phyloP scores from a whole-genome alignment of 2,329 filamentous ascomycete species.

The Coniochaeta sp. region DNA sequence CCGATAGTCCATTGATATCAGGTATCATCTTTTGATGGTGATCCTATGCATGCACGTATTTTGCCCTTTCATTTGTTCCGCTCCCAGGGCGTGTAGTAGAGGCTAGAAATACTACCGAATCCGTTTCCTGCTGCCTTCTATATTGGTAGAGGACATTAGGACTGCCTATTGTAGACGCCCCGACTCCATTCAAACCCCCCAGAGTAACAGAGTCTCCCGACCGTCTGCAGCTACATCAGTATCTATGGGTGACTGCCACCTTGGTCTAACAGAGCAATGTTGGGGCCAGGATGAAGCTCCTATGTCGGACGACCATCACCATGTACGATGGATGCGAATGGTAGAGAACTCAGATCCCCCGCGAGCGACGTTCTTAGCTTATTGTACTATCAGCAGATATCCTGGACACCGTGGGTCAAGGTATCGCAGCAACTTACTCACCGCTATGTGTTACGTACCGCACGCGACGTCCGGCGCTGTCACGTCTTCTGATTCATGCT shows the following conservation, averaged over 20 bases:
- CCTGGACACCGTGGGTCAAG: no score
- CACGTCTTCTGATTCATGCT: no score
- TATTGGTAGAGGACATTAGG: neutral
- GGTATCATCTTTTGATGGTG: neutral
- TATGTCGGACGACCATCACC: neutral
- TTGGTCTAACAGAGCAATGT: neutral
- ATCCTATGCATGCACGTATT: neutral
- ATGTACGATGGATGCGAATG: neutral
- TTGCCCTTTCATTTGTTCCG: neutral
- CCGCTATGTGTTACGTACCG: no score
- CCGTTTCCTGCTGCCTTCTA: neutral
- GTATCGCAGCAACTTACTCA: no score
- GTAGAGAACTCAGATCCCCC: neutral
- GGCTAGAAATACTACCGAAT: neutral
- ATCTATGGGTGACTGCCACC: no score
- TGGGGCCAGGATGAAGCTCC: neutral
- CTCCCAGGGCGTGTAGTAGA: neutral
- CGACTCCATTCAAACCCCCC: neutral
- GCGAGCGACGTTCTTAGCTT: neutral
- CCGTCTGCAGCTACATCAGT: neutral
- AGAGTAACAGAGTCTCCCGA: neutral
- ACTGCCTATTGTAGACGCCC: neutral
- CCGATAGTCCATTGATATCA: neutral
- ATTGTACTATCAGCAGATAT: neutral
- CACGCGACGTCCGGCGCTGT: no score